Evolutionary conservation across 371 early-diverging fungal genomes (phyloP).

Genomic region (Vairimorpha necatrix): DNA sequence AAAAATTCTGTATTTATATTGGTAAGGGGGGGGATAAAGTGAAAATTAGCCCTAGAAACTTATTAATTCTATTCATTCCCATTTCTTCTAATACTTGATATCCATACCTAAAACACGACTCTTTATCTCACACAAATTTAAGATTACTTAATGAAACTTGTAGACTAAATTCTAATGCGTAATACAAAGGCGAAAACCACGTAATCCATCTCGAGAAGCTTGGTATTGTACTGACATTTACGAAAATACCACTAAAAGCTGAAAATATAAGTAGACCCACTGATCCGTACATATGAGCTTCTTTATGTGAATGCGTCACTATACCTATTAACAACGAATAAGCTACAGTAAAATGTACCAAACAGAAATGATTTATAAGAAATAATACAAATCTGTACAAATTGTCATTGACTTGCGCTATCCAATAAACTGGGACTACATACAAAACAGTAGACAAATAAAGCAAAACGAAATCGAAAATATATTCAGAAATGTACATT

Average conservation of each 20-base stretch:
- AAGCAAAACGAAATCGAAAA: conserved; percentile 56
- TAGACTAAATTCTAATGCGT: conserved; percentile 56
- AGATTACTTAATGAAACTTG: conserved; percentile 10
- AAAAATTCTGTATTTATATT: too few relatives aligned
- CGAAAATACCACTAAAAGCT: conserved; percentile 66
- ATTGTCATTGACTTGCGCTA: conserved; percentile 60
- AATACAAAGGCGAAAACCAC: conserved; percentile 62
- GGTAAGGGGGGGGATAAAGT: too few relatives aligned
- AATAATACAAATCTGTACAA: conserved; percentile 62
- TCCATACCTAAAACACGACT: not conserved
- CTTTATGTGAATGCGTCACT: conserved; percentile 56
- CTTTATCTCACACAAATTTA: not conserved
- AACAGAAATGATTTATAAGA: conserved; percentile 54
- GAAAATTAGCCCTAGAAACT: too few relatives aligned
- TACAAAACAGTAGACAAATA: conserved; percentile 49
- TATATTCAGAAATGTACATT: conserved; percentile 65
- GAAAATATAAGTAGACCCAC: conserved; percentile 63
- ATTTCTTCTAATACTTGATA: not conserved
- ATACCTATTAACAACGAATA: conserved; percentile 65
- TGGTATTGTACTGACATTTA: conserved; percentile 64
- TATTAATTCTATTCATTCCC: not conserved
- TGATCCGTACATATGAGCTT: conserved; percentile 65
- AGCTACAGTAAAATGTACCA: conserved; percentile 51
- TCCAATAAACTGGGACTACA: conserved; percentile 63
- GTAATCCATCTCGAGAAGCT: conserved; percentile 66